Evolutionary conservation across 139 green algal species (phyloP).

Genomic region (Coelastrella sp.): DNA sequence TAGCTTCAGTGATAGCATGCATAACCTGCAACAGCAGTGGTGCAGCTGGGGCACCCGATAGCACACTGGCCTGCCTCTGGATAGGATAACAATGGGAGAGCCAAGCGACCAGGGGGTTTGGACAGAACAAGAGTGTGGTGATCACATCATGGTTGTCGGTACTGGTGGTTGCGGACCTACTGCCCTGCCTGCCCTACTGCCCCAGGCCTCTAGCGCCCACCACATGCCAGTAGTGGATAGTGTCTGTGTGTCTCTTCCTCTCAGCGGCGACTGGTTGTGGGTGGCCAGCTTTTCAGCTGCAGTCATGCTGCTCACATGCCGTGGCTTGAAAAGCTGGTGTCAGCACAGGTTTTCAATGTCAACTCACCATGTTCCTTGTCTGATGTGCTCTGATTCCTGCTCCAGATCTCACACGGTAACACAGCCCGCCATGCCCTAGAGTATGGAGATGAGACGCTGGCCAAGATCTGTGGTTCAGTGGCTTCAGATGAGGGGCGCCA

Average conservation of each 20-base stretch:
- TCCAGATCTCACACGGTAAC: slow-evolving; percentile 94
- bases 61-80: no score
- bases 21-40: no score
- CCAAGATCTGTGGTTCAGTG: slow-evolving; percentile 94
- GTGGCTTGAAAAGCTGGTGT: background rate
- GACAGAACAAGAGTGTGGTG: background rate
- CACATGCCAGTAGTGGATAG: background rate
- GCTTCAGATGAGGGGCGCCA: slow-evolving; percentile 96
- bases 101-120: background rate
- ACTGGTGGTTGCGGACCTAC: background rate
- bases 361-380: no score
- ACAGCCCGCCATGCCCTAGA: slow-evolving; percentile 91
- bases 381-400: background rate
- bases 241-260: background rate
- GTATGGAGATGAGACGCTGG: slow-evolving; percentile 90
- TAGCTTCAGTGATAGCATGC: no score
- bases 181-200: background rate
- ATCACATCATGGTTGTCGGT: background rate
- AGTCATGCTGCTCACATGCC: background rate
- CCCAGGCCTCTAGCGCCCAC: background rate
- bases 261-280: background rate
- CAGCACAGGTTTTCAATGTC: no score
- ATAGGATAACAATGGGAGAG: no score
- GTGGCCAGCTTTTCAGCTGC: background rate
- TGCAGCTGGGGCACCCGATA: no score